Percentiles rank a stretch among this genome's conserved stretches.
Evolutionary conservation across 208 protist species (phyloP).

Genomic region (Leishmania mexicana): DNA sequence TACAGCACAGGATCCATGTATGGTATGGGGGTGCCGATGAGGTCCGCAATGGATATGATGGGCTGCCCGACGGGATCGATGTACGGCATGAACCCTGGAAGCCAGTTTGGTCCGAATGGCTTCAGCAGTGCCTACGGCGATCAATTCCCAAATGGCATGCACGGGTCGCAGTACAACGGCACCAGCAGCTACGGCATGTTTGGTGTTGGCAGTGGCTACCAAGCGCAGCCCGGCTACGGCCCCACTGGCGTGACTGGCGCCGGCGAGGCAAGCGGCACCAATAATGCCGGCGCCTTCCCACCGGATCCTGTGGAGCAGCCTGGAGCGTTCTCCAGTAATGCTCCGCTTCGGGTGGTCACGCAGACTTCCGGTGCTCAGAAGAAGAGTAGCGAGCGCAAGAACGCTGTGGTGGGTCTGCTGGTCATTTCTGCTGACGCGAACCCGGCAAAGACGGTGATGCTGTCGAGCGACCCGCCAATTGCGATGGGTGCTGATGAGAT

Average conservation of each 20-base stretch:
- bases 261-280: background rate
- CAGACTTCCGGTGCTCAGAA: background rate
- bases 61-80: slow-evolving; percentile 35
- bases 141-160: slow-evolving; percentile 3
- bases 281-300: background rate
- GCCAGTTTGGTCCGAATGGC: slow-evolving; percentile 19
- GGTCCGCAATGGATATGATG: slow-evolving; percentile 14
- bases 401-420: slow-evolving; percentile 4
- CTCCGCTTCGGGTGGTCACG: background rate
- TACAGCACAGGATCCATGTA: slow-evolving; percentile 49
- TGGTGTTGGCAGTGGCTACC: slow-evolving; percentile 11
- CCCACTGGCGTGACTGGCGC: slow-evolving; percentile 36
- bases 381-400: slow-evolving; percentile 8
- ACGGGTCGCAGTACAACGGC: slow-evolving; percentile 16
- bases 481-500: slow-evolving; percentile 17
- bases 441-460: slow-evolving; percentile 1
- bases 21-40: slow-evolving; percentile 34
- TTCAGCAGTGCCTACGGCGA: slow-evolving; percentile 42
- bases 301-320: background rate
- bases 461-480: slow-evolving; percentile 12
- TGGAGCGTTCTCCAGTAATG: background rate
- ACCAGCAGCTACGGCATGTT: slow-evolving; percentile 27
- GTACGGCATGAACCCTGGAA: slow-evolving; percentile 24
- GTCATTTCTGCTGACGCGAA: slow-evolving; percentile 21
- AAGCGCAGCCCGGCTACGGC: slow-evolving; percentile 5